Conservation (phyloP, 1,139 yeast species). For the Taphrina deformans region DNA sequence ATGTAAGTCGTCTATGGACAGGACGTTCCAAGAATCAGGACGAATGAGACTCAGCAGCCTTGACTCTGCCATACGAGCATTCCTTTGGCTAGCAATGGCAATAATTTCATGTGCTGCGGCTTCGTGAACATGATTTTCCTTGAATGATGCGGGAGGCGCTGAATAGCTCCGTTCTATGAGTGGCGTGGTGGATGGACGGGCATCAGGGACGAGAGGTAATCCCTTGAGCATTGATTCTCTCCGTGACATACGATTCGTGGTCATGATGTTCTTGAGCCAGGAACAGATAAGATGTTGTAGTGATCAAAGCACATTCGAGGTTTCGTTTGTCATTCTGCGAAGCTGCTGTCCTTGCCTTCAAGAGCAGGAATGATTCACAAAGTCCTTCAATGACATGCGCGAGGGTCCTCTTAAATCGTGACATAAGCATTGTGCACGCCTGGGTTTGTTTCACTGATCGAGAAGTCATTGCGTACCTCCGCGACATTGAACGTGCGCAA, state of each 20-base stretch:
- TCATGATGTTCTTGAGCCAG: background rate
- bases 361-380: too few species aligned
- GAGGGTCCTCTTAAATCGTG: too few species aligned
- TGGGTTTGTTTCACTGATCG: too few species aligned
- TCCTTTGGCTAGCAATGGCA: background rate
- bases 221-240: conserved; percentile 3
- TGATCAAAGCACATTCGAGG: background rate
- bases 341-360: too few species aligned
- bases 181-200: background rate
- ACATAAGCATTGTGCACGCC: too few species aligned
- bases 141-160: too few species aligned
- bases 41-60: background rate
- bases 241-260: background rate
- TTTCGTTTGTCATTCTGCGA: too few species aligned
- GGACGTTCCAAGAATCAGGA: background rate
- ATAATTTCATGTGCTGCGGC: background rate
- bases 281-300: background rate
- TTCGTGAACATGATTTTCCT: background rate
- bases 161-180: background rate
- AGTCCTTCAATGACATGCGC: too few species aligned
- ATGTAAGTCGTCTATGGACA: background rate
- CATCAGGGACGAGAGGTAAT: background rate
- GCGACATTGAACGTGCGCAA: background rate
- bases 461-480: background rate
- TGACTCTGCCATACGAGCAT: background rate